A percentile compares a stretch with the other conserved stretches of the same genome.
phyloP scores from a whole-genome alignment of 768 basidiomycete genomes.

The Crucibulum laeve region DNA sequence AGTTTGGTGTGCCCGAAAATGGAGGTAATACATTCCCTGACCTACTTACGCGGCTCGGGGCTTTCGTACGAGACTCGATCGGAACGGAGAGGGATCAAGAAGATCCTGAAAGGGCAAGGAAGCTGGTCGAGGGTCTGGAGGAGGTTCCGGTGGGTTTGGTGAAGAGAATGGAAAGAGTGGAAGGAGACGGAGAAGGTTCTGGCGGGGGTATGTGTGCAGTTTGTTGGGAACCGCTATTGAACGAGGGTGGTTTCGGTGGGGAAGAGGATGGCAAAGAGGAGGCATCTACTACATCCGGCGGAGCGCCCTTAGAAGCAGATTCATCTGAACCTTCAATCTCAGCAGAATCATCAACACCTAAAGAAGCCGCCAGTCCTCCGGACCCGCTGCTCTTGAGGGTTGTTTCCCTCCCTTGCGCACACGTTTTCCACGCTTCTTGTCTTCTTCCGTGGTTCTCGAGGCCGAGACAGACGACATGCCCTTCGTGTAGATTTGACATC shows the following conservation, averaged over 20 bases:
- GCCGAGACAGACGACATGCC: slow-evolving; percentile 76
- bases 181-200: background rate
- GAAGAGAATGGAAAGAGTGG: slow-evolving; percentile 26
- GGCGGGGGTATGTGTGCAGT: slow-evolving; percentile 61
- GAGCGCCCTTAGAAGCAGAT: no score
- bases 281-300: no score
- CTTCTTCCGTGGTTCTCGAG: slow-evolving; percentile 81
- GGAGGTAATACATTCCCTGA: background rate
- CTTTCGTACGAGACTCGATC: slow-evolving; percentile 14
- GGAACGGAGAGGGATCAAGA: slow-evolving; percentile 38
- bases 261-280: slow-evolving; percentile 14
- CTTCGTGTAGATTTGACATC: slow-evolving; percentile 79
- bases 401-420: slow-evolving; percentile 73
- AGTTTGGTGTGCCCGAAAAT: background rate
- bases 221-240: slow-evolving; percentile 69
- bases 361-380: slow-evolving; percentile 6
- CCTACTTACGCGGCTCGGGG: slow-evolving; percentile 13
- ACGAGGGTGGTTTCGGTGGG: slow-evolving; percentile 33
- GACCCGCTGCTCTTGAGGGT: slow-evolving; percentile 34
- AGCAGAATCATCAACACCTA: slow-evolving; percentile 16
- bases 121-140: slow-evolving; percentile 59
- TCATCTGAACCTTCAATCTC: slow-evolving; percentile 2
- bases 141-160: slow-evolving; percentile 65
- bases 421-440: slow-evolving; percentile 78
- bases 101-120: slow-evolving; percentile 64